These are phyloP conservation scores for Brassica hybrid DNA, from an alignment of 441 rosid species.

Conservation along the genomic window DNA sequence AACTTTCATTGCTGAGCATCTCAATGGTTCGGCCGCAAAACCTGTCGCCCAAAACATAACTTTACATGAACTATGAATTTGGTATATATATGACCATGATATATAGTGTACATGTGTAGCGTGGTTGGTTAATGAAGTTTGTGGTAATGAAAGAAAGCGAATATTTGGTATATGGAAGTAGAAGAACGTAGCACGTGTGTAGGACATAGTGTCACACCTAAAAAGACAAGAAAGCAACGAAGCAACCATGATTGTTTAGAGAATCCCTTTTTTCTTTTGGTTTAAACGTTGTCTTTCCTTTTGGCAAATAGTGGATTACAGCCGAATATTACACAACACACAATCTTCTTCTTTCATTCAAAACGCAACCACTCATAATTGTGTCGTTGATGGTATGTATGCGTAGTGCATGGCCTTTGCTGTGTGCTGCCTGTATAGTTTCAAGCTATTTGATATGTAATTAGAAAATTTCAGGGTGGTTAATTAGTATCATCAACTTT, in stretches of 20 bases:
- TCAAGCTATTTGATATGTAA: neutral
- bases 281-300: slow-evolving; percentile 37
- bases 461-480: neutral
- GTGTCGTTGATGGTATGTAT: neutral
- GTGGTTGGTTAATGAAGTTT: slow-evolving; percentile 12
- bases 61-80: slow-evolving; percentile 8
- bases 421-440: neutral
- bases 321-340: slow-evolving; percentile 33
- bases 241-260: slow-evolving; percentile 31
- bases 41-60: neutral
- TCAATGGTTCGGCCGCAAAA: slow-evolving; percentile 5
- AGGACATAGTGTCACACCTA: slow-evolving; percentile 34
- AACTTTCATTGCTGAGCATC: neutral
- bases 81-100: too few relatives aligned
- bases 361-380: slow-evolving; percentile 27
- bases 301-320: slow-evolving; percentile 42
- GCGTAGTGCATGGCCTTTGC: slow-evolving; percentile 2
- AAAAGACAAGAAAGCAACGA: slow-evolving; percentile 43
- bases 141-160: neutral
- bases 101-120: neutral
- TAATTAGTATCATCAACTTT: neutral
- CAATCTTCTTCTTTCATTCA: neutral
- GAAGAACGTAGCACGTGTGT: slow-evolving; percentile 41
- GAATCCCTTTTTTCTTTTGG: slow-evolving; percentile 25
- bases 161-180: slow-evolving; percentile 22